Conservation (phyloP, 768 basidiomycete species). For the Agaricus sinodeliciosus region DNA sequence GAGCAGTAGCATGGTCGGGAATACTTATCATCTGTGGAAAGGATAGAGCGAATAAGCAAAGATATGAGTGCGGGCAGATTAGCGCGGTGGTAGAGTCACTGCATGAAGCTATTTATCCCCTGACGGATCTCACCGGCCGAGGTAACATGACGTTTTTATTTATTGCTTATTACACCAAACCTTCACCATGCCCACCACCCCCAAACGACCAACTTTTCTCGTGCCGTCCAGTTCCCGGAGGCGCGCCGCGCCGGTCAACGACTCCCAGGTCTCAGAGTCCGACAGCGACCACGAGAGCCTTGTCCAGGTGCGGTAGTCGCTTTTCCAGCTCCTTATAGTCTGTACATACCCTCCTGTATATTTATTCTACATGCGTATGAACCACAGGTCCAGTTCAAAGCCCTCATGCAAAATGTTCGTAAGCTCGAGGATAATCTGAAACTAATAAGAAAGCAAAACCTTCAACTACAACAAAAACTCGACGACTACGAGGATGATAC, state of each 20-base stretch:
- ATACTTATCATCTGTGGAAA: conserved; percentile 14
- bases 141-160: background rate
- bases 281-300: conserved; percentile 1
- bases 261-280: background rate
- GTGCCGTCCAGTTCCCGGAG: background rate
- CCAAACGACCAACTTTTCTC: background rate
- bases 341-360: background rate
- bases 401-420: background rate
- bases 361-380: background rate
- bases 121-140: conserved; percentile 11
- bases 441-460: conserved; percentile 15
- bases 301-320: background rate
- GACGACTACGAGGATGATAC: conserved; percentile 5
- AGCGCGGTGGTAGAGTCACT: background rate
- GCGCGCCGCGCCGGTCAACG: background rate
- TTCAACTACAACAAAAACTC: conserved; percentile 11
- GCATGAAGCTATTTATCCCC: background rate
- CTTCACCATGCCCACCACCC: background rate
- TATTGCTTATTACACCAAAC: too few species aligned
- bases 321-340: too few species aligned
- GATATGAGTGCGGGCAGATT: background rate
- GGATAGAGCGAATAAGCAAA: background rate
- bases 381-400: background rate
- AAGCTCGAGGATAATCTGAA: conserved; percentile 12
- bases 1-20: background rate